These are phyloP conservation scores for Aspergillus cejpii DNA, from an alignment of 2,329 filamentous ascomycete species.

Conservation along the genomic window DNA sequence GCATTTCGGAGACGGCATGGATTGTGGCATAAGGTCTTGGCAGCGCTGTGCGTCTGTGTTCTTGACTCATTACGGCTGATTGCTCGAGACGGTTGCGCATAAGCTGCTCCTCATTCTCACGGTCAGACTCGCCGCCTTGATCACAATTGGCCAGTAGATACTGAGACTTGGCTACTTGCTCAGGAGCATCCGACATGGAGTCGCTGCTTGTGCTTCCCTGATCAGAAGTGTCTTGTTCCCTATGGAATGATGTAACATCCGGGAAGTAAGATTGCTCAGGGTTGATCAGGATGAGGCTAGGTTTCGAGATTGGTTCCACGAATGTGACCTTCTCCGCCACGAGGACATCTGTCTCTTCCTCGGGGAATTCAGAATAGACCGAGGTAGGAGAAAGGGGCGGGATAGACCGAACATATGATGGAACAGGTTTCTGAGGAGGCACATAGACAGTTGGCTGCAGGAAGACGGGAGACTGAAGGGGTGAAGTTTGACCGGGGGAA, in stretches of 20 bases:
- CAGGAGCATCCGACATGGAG: neutral
- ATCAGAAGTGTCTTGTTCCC: conserved; percentile 6
- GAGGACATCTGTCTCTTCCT: conserved; percentile 30
- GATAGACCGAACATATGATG: conserved; percentile 14
- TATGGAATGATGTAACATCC: conserved; percentile 2
- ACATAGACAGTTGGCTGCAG: conserved; percentile 28
- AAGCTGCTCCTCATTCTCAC: conserved; percentile 7
- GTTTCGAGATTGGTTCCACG: conserved; percentile 26
- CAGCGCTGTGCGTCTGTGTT: too few relatives aligned
- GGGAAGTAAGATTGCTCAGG: conserved; percentile 11
- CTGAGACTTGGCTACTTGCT: conserved; percentile 15
- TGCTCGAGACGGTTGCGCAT: conserved; percentile 7
- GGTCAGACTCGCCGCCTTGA: neutral
- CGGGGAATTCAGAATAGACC: conserved; percentile 23
- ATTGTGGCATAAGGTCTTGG: conserved; percentile 16
- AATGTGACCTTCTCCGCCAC: conserved; percentile 30
- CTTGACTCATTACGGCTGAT: too few relatives aligned
- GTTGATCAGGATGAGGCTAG: conserved; percentile 30
- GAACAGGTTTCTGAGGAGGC: conserved; percentile 19
- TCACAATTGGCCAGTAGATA: conserved; percentile 9
- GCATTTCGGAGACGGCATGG: conserved; percentile 22
- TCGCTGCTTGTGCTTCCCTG: neutral
- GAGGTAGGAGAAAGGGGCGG: conserved; percentile 26
- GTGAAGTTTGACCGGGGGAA: conserved; percentile 24
- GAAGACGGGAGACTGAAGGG: conserved; percentile 25